Evolutionary conservation across 306 rosid species (phyloP).

Genomic region (Gillenia trifoliata): DNA sequence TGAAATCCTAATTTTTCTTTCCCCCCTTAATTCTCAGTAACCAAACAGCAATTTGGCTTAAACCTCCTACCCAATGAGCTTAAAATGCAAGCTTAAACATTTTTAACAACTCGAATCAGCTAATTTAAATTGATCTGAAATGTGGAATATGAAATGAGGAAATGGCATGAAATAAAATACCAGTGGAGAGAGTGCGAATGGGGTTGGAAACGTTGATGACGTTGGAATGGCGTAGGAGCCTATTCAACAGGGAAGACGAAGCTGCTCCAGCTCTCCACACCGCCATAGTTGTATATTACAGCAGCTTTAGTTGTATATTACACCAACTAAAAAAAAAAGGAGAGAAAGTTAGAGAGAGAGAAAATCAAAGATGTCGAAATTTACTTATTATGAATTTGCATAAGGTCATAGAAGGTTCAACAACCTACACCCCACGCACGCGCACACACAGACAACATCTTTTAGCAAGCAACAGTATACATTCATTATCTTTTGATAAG

Average conservation of each 20-base stretch:
- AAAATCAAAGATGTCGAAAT: too few species aligned
- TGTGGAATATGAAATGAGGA: not conserved
- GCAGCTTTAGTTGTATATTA: too few species aligned
- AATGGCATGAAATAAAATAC: not conserved
- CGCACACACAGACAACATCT: not conserved
- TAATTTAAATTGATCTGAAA: not conserved
- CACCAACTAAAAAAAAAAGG: too few species aligned
- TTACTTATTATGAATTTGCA: too few species aligned
- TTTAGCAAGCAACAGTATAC: not conserved
- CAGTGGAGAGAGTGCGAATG: slow-evolving; percentile 1
- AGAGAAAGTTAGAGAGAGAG: too few species aligned
- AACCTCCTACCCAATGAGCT: too few species aligned
- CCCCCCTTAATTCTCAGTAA: not conserved
- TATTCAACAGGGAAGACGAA: slow-evolving; percentile 1
- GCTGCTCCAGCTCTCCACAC: slow-evolving; percentile 14
- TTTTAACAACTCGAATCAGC: not conserved
- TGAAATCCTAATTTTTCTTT: not conserved
- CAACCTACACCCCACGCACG: not conserved
- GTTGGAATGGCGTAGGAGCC: not conserved
- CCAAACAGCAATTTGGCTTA: too few species aligned
- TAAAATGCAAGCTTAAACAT: too few species aligned
- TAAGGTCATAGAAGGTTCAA: not conserved
- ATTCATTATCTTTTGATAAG: not conserved
- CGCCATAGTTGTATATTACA: too few species aligned
- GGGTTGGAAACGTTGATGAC: not conserved